Conservation (phyloP, 2,329 filamentous ascomycete genomes). For the Trichophyton schoenleinii region DNA sequence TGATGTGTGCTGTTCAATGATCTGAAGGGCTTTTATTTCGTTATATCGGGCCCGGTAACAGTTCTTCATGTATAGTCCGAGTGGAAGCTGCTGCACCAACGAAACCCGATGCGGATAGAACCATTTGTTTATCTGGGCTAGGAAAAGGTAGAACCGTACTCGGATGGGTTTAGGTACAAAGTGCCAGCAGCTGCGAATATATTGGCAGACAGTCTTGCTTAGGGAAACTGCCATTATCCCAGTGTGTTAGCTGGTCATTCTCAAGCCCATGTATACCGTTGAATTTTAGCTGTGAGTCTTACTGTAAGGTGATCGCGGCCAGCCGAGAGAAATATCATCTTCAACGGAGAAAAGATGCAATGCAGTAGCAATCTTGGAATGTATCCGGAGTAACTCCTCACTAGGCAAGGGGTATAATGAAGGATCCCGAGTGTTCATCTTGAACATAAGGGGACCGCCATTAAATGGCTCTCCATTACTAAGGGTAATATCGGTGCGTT, state of each 20-base stretch:
- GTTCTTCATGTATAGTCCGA: neutral
- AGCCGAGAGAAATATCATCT: conserved; percentile 8
- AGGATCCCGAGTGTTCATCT: conserved; percentile 6
- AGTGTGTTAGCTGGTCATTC: too few species aligned
- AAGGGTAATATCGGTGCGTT: too few species aligned
- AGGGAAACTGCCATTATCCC: neutral
- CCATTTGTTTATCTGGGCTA: neutral
- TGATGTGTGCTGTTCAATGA: neutral
- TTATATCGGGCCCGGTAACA: neutral
- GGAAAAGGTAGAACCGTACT: neutral
- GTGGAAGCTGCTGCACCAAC: neutral
- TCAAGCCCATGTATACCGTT: neutral
- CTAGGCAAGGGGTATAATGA: conserved; percentile 5
- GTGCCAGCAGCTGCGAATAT: conserved; percentile 3
- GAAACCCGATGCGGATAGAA: neutral
- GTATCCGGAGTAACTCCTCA: conserved; percentile 8
- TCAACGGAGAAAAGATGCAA: conserved; percentile 12
- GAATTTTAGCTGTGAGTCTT: neutral
- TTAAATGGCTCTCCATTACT: too few species aligned
- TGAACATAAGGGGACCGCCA: too few species aligned
- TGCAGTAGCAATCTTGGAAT: conserved; percentile 9
- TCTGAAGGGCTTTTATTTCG: neutral
- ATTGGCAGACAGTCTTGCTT: neutral
- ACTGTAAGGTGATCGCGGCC: conserved; percentile 6
- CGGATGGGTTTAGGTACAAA: conserved; percentile 5